Conservation (phyloP, 306 rosid species). For the Citrullus mucosospermus region DNA sequence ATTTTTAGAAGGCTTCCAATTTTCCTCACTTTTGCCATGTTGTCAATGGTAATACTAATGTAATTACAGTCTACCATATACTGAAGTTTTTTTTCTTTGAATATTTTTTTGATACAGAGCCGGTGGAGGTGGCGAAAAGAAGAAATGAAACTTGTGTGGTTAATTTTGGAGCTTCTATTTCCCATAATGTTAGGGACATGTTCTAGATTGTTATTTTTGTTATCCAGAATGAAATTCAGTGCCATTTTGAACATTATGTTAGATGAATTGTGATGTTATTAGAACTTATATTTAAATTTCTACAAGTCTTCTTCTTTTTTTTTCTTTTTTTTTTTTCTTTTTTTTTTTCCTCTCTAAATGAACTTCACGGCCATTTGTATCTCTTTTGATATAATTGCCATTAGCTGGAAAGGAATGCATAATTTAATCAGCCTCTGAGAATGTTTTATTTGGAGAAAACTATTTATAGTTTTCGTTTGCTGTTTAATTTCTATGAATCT, state of each 20-base stretch:
- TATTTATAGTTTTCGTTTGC: too few relatives aligned
- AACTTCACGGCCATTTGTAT: not conserved
- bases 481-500: too few relatives aligned
- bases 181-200: not conserved
- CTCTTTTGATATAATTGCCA: not conserved
- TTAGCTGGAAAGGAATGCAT: not conserved
- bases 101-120: conserved; percentile 33
- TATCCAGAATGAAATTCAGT: not conserved
- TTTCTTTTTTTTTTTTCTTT: not conserved
- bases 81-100: not conserved
- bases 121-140: conserved; percentile 81
- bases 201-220: not conserved
- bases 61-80: not conserved
- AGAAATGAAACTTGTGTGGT: conserved; percentile 30
- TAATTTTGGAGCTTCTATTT: not conserved
- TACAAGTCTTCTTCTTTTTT: not conserved
- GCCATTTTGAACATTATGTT: not conserved
- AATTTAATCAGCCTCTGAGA: not conserved
- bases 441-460: not conserved
- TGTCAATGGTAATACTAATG: not conserved
- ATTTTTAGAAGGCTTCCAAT: not conserved
- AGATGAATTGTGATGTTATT: not conserved
- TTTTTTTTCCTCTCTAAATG: not conserved
- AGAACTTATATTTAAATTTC: not conserved
- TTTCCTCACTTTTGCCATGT: not conserved